A percentile compares a stretch with the other conserved stretches of the same genome.
Evolutionary conservation across 2,329 filamentous ascomycete genomes (phyloP).

Genomic region (Xylariales sp.): DNA sequence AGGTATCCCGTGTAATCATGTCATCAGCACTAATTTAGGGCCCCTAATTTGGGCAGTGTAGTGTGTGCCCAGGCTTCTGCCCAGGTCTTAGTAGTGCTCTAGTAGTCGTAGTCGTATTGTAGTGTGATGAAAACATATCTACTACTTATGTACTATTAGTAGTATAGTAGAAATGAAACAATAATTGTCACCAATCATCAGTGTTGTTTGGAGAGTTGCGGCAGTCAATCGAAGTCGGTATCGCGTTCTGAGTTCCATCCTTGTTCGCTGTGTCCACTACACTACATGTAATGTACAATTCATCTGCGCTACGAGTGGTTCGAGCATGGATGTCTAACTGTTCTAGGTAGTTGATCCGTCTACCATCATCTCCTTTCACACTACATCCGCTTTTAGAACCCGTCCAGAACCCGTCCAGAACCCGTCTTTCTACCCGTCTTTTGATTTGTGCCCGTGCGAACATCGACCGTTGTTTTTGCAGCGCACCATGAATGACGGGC

Average conservation of each 20-base stretch:
- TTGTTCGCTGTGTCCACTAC: not conserved
- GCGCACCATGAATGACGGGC: not conserved
- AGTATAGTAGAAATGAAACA: not conserved
- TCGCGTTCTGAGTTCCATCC: conserved; percentile 15
- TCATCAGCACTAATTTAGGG: conserved; percentile 26
- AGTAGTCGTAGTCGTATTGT: too few species aligned
- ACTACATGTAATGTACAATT: too few species aligned
- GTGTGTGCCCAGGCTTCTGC: not conserved
- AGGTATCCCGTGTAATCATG: not conserved
- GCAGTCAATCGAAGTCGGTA: conserved; percentile 1
- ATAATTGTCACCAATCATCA: conserved; percentile 17
- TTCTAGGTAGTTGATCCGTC: conserved; percentile 26
- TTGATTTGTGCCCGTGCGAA: conserved; percentile 36
- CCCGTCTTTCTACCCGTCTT: not conserved
- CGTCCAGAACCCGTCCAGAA: not conserved
- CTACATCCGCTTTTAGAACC: not conserved
- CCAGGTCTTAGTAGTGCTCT: not conserved
- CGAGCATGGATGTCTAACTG: conserved; percentile 18
- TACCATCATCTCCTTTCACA: not conserved
- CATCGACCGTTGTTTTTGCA: not conserved
- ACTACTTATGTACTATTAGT: not conserved
- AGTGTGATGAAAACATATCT: not conserved
- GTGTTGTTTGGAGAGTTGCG: not conserved
- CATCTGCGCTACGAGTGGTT: not conserved
- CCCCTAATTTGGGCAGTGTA: conserved; percentile 11